Evolutionary conservation across 2,329 filamentous ascomycete species (phyloP).

Genomic region (Tothia fuscella): DNA sequence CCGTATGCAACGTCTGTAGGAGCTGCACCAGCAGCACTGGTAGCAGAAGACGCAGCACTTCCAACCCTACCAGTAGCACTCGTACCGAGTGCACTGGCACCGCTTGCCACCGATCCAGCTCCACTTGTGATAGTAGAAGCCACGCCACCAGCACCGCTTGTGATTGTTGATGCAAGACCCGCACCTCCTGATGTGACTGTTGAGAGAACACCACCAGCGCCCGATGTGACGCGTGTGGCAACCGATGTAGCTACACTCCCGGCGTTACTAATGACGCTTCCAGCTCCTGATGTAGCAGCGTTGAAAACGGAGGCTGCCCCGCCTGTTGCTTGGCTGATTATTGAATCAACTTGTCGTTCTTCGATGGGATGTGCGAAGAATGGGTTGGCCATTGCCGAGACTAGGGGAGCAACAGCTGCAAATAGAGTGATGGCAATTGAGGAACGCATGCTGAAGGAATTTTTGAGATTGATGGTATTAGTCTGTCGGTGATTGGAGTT

Average conservation of each 20-base stretch:
- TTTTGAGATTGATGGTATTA: no score
- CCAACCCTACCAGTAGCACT: no score
- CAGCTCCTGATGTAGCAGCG: background rate
- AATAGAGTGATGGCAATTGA: no score
- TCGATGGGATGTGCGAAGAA: no score
- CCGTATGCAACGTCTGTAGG: background rate
- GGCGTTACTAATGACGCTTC: background rate
- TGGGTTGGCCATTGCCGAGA: no score
- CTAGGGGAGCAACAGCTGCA: no score
- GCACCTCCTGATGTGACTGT: background rate
- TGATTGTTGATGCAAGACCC: background rate
- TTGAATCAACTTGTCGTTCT: no score
- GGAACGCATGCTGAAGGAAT: no score
- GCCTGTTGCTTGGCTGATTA: no score
- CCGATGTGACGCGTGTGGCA: constrained; percentile 1
- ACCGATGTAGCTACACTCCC: background rate
- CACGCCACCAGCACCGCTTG: background rate
- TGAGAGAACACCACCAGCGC: constrained; percentile 1
- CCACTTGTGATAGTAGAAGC: constrained; percentile 2
- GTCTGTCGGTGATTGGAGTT: no score
- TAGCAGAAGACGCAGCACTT: no score
- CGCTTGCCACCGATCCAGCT: background rate
- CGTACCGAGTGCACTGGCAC: background rate
- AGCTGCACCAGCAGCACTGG: background rate
- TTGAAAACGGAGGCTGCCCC: background rate